Evolutionary conservation across 192 early-diverging fungal species (phyloP).

Genomic region (Mortierella claussenii): DNA sequence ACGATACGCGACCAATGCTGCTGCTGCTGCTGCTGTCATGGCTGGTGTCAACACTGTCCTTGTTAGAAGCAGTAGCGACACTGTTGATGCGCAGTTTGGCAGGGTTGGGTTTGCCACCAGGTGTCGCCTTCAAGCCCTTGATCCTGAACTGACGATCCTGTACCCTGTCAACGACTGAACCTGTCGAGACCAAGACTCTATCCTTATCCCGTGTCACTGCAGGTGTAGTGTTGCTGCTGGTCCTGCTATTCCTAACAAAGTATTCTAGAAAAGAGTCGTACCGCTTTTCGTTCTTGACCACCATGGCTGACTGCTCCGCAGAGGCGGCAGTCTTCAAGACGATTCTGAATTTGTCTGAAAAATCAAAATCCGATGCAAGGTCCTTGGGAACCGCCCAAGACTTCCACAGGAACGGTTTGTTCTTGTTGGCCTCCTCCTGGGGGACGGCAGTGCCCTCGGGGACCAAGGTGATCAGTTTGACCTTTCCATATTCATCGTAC

Average conservation of each 20-base stretch:
- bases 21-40: background rate
- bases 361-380: slow-evolving; percentile 22
- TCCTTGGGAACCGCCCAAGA: slow-evolving; percentile 25
- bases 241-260: background rate
- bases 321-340: slow-evolving; percentile 26
- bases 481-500: slow-evolving; percentile 36
- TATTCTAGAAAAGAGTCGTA: background rate
- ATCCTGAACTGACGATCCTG: slow-evolving; percentile 46
- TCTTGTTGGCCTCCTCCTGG: background rate
- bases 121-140: slow-evolving; percentile 11
- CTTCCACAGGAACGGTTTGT: slow-evolving; percentile 42
- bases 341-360: slow-evolving; percentile 39
- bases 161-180: background rate
- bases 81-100: slow-evolving; percentile 17
- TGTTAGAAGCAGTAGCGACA: background rate
- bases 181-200: background rate
- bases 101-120: slow-evolving; percentile 37
- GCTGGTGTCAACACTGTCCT: background rate
- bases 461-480: slow-evolving; percentile 17
- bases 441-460: slow-evolving; percentile 30
- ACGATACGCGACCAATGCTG: background rate
- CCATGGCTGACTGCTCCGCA: background rate
- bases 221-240: background rate
- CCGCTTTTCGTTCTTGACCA: background rate
- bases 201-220: too few relatives aligned